Conservation (phyloP, 1,139 yeast species). For the Suhomyces atakaporum region DNA sequence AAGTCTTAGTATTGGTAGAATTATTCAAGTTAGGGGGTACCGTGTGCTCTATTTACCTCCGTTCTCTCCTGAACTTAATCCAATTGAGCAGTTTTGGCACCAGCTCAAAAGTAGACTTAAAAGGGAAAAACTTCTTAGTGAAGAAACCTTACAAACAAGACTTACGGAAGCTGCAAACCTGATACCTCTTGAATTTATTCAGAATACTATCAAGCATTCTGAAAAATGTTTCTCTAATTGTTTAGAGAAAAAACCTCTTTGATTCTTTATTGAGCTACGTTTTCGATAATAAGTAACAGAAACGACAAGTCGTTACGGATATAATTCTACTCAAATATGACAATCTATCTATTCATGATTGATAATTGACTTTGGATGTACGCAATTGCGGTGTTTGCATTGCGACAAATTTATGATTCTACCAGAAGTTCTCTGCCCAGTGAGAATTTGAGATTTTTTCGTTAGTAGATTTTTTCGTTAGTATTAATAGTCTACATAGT, state of each 20-base stretch:
- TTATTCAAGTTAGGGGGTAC: conserved; percentile 4
- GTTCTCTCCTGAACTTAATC: conserved; percentile 8
- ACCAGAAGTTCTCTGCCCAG: neutral
- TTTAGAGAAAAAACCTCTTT: conserved; percentile 1
- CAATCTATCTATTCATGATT: neutral
- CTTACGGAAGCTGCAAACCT: conserved; percentile 5
- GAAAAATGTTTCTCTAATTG: conserved; percentile 4
- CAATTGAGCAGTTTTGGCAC: conserved; percentile 10
- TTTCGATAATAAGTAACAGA: neutral
- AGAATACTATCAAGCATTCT: conserved; percentile 4
- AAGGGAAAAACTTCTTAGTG: conserved; percentile 2
- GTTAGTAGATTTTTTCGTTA: neutral
- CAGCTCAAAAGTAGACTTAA: conserved; percentile 4
- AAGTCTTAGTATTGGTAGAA: conserved; percentile 4
- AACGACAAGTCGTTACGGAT: neutral
- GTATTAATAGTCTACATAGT: neutral
- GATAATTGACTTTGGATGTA: neutral
- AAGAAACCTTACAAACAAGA: conserved; percentile 5
- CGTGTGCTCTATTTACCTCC: conserved; percentile 8
- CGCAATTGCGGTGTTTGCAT: neutral
- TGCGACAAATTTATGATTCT: neutral
- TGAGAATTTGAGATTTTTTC: neutral
- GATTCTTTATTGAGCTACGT: neutral
- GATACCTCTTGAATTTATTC: conserved; percentile 3
- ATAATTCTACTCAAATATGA: neutral